These are phyloP conservation scores for Clarireedia sp. DNA, from an alignment of 2,329 filamentous ascomycete species.

Conservation along the genomic window DNA sequence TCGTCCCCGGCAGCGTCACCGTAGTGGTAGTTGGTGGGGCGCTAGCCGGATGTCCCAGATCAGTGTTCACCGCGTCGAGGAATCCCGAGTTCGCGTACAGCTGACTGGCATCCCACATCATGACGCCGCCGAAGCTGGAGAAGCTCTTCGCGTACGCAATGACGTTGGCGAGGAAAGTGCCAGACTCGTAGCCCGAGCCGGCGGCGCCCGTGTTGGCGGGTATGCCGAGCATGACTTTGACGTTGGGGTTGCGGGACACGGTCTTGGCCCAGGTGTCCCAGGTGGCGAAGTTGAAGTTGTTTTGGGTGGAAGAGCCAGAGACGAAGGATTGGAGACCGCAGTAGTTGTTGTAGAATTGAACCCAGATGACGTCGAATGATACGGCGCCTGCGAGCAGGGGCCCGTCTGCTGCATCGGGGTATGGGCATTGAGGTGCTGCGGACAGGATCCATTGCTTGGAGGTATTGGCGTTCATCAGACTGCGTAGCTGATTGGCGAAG, in stretches of 20 bases:
- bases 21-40: conserved; percentile 15
- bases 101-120: conserved; percentile 63
- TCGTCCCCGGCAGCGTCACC: conserved; percentile 17
- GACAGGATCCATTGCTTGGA: conserved; percentile 51
- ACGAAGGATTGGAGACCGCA: conserved; percentile 51
- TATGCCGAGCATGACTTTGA: conserved; percentile 55
- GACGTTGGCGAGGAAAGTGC: conserved; percentile 39
- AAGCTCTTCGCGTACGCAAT: conserved; percentile 48
- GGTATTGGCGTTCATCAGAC: conserved; percentile 43
- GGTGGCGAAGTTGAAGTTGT: conserved; percentile 51
- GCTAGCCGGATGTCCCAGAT: conserved; percentile 9
- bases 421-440: conserved; percentile 61
- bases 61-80: conserved; percentile 27
- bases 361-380: conserved; percentile 33
- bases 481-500: conserved; percentile 52
- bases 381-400: conserved; percentile 48
- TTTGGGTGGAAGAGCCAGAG: conserved; percentile 36
- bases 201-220: conserved; percentile 41
- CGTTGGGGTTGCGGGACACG: conserved; percentile 47
- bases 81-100: conserved; percentile 51
- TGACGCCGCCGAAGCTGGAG: conserved; percentile 56
- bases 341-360: conserved; percentile 42
- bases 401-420: conserved; percentile 52
- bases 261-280: conserved; percentile 61
- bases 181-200: conserved; percentile 47